These are phyloP conservation scores for Puccinellia tenuiflora DNA, from an alignment of 176 grass and related monocot species.

Conservation along the genomic window DNA sequence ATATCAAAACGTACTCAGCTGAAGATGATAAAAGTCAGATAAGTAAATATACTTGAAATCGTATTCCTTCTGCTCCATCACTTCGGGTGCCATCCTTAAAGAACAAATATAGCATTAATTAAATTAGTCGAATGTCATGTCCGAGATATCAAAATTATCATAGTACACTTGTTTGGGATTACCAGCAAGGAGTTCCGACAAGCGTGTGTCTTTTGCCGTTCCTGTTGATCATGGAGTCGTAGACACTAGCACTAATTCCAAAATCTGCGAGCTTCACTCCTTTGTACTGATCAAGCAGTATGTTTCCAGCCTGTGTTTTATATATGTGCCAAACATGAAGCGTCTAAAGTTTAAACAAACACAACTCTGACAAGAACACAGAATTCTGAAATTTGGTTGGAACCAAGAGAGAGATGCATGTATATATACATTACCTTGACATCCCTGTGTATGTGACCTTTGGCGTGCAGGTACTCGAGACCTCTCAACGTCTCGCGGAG, in stretches of 20 bases:
- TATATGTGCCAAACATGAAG: neutral
- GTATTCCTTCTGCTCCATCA: constrained; percentile 92
- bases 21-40: neutral
- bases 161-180: neutral
- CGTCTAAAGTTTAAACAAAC: neutral
- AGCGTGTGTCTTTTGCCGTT: constrained; percentile 81
- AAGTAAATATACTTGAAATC: constrained; percentile 59
- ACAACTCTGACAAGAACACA: neutral
- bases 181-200: constrained; percentile 97
- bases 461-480: constrained; percentile 71
- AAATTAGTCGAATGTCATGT: neutral
- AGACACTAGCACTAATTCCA: constrained; percentile 82
- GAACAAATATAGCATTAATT: neutral
- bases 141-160: neutral
- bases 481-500: constrained; percentile 65
- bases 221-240: constrained; percentile 70
- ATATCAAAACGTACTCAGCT: neutral
- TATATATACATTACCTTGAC: constrained; percentile 52
- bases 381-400: neutral
- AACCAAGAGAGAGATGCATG: neutral
- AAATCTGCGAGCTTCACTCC: constrained; percentile 87
- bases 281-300: constrained; percentile 68
- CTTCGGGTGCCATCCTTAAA: constrained; percentile 93
- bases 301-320: constrained; percentile 79
- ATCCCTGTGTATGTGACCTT: constrained; percentile 87